Conservation (phyloP, 805 yeast genomes). For the Tetrapisispora namnaoensis region DNA sequence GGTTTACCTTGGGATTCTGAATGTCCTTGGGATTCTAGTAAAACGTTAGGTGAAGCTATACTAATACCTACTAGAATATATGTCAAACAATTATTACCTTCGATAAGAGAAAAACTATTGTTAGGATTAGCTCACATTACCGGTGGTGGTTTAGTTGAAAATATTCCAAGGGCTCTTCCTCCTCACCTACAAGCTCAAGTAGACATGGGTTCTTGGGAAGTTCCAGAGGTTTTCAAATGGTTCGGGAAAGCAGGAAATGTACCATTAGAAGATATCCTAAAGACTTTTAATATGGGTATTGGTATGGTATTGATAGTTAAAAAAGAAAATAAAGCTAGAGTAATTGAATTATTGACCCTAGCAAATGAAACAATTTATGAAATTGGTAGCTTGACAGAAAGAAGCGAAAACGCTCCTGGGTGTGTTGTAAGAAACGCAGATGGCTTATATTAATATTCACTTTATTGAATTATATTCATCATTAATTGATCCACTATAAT, state of each 20-base stretch:
- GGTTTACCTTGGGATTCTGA: slow-evolving; percentile 59
- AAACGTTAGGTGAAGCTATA: slow-evolving; percentile 76
- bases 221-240: slow-evolving; percentile 90
- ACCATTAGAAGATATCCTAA: slow-evolving; percentile 72
- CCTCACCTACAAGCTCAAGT: slow-evolving; percentile 65
- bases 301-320: slow-evolving; percentile 91
- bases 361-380: slow-evolving; percentile 69
- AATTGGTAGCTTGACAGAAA: slow-evolving; percentile 51
- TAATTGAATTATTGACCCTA: slow-evolving; percentile 41
- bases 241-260: slow-evolving; percentile 86
- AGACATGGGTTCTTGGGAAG: slow-evolving; percentile 71
- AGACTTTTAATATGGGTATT: slow-evolving; percentile 91
- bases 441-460: not conserved
- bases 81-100: slow-evolving; percentile 79
- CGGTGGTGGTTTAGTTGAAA: slow-evolving; percentile 96
- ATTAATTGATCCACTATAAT: not conserved
- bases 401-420: slow-evolving; percentile 42
- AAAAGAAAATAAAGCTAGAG: slow-evolving; percentile 50
- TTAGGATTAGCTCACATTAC: slow-evolving; percentile 94
- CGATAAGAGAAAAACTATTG: slow-evolving; percentile 54
- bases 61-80: slow-evolving; percentile 88
- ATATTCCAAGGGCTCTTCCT: slow-evolving; percentile 92
- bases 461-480: not conserved
- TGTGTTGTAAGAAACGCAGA: slow-evolving; percentile 42
- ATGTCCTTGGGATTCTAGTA: slow-evolving; percentile 76